These are phyloP conservation scores for Closterium sp. DNA, from an alignment of 139 green algal species.

Conservation along the genomic window DNA sequence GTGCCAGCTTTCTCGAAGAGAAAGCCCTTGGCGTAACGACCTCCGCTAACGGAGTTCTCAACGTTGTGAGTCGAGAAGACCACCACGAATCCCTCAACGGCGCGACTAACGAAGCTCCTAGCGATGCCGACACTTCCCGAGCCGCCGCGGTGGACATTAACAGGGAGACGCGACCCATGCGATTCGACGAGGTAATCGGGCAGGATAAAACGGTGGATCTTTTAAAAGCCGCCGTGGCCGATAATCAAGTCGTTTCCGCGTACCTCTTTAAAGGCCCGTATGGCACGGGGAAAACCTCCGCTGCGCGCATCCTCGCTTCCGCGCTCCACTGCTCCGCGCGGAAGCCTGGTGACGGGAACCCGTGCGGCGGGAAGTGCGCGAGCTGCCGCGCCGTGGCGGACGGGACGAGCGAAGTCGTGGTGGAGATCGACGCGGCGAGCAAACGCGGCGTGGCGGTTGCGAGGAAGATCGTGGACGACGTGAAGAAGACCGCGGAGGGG, in stretches of 20 bases:
- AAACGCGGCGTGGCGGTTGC: background rate
- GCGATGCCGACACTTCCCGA: background rate
- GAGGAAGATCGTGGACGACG: background rate
- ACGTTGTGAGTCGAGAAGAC: background rate
- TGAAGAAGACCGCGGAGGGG: too few relatives aligned
- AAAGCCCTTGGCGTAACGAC: background rate
- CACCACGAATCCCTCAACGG: background rate
- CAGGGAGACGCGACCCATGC: background rate
- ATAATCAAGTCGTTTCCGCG: background rate
- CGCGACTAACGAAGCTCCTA: background rate
- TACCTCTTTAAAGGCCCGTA: background rate
- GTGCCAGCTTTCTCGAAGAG: background rate
- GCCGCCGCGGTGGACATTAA: background rate
- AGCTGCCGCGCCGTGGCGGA: background rate
- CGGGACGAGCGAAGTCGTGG: background rate
- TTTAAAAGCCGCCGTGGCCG: background rate
- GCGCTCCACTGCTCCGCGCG: background rate
- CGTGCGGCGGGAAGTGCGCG: background rate
- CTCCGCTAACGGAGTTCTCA: background rate
- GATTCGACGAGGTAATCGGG: background rate
- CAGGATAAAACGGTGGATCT: background rate
- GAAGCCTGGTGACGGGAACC: background rate
- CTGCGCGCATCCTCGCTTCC: background rate
- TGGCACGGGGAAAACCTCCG: background rate
- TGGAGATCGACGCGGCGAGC: background rate